Evolutionary conservation across 2,329 filamentous ascomycete genomes (phyloP).

Genomic region (Fusarium haematococcum): DNA sequence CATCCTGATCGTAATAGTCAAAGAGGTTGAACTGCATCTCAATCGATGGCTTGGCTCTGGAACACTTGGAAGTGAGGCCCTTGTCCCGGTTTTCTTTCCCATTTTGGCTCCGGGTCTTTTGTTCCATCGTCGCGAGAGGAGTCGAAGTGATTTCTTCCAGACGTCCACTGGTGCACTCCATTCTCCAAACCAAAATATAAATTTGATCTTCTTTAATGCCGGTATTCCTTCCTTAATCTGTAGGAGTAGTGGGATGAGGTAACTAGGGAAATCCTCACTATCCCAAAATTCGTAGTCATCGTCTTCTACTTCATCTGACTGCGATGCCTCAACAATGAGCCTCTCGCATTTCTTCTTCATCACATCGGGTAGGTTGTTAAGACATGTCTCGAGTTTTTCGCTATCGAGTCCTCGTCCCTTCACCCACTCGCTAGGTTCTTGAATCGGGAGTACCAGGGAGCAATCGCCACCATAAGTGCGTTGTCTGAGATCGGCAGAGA

Average conservation of each 20-base stretch:
- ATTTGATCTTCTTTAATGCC: not conserved
- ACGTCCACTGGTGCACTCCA: not conserved
- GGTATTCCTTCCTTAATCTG: not conserved
- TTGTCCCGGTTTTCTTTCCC: not conserved
- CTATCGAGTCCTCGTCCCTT: not conserved
- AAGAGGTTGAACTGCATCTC: conserved; percentile 13
- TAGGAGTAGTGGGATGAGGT: not conserved
- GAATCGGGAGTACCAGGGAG: not conserved
- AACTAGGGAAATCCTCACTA: not conserved
- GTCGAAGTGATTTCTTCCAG: not conserved
- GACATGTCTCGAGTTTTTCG: not conserved
- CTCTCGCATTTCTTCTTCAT: not conserved
- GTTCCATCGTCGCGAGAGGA: not conserved
- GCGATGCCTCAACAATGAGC: not conserved
- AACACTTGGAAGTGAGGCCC: not conserved
- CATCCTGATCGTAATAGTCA: not conserved
- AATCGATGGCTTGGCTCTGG: not conserved
- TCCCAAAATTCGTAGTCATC: not conserved
- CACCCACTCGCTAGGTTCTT: not conserved
- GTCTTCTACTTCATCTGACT: not conserved
- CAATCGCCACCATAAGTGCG: not conserved
- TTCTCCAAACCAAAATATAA: conserved; percentile 5
- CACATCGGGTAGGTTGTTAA: not conserved
- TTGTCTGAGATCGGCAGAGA: not conserved
- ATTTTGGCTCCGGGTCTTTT: not conserved